These are phyloP conservation scores for Bryoglossum gracile DNA, from an alignment of 495 filamentous ascomycete genomes.

Conservation along the genomic window DNA sequence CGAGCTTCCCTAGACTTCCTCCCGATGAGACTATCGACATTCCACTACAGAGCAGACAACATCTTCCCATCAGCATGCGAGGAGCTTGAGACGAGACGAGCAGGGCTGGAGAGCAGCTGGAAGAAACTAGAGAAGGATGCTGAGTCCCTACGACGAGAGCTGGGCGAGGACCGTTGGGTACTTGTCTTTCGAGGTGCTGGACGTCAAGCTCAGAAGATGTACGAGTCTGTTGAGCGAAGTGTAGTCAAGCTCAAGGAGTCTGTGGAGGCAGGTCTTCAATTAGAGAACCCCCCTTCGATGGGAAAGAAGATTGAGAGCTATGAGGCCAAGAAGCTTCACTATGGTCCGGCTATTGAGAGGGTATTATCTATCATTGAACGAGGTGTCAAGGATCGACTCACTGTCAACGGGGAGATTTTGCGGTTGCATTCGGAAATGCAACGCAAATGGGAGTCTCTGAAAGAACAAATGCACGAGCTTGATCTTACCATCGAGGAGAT, in stretches of 20 bases:
- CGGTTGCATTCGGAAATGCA: conserved; percentile 76
- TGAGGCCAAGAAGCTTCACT: conserved; percentile 91
- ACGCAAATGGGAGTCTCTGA: conserved; percentile 66
- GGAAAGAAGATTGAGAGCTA: conserved; percentile 84
- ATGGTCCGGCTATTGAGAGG: conserved; percentile 87
- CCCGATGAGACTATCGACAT: conserved; percentile 88
- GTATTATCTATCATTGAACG: conserved; percentile 87
- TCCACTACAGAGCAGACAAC: conserved; percentile 63
- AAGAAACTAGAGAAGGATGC: conserved; percentile 80
- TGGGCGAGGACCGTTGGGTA: conserved; percentile 94
- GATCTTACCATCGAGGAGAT: conserved; percentile 68
- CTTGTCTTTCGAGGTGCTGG: conserved; percentile 91
- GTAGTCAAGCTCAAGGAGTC: conserved; percentile 75
- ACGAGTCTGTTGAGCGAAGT: conserved; percentile 82
- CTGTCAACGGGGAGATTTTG: conserved; percentile 90
- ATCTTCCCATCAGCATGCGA: conserved; percentile 85
- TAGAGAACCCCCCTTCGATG: conserved; percentile 57
- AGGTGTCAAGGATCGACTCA: conserved; percentile 81
- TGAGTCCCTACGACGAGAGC: conserved; percentile 74
- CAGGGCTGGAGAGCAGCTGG: conserved; percentile 67
- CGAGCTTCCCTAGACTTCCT: conserved; percentile 90
- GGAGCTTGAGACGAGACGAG: conserved; percentile 68
- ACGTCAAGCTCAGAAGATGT: conserved; percentile 87
- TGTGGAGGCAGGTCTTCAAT: conserved; percentile 62
- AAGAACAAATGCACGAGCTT: conserved; percentile 67